Percentiles rank a stretch among this genome's conserved stretches.
Evolutionary conservation across 768 basidiomycete species (phyloP).

Genomic region (Collybiopsis confluens): DNA sequence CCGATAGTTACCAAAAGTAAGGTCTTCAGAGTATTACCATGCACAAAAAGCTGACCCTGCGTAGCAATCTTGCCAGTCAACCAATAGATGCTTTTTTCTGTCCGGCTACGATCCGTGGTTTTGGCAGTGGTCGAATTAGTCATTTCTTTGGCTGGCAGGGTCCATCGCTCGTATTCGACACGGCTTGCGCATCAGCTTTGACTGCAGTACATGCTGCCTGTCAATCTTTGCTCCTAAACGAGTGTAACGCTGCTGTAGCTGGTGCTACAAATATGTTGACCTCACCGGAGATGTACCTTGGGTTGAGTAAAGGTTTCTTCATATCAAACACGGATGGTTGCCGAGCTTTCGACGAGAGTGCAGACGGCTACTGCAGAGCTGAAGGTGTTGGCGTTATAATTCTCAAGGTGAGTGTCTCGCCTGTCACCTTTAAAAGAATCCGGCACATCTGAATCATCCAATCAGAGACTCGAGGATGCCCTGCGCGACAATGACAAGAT

Average conservation of each 20-base stretch:
- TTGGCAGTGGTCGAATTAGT: slow-evolving; percentile 6
- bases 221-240: slow-evolving; percentile 6
- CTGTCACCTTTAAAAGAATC: background rate
- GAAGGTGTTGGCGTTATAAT: slow-evolving; percentile 6
- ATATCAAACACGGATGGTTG: slow-evolving; percentile 7
- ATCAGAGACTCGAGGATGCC: slow-evolving; percentile 6
- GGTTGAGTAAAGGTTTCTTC: slow-evolving; percentile 8
- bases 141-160: slow-evolving; percentile 8
- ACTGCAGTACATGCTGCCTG: slow-evolving; percentile 8
- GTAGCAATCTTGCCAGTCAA: background rate
- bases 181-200: slow-evolving; percentile 3
- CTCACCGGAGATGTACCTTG: slow-evolving; percentile 6
- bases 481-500: slow-evolving; percentile 9
- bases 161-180: slow-evolving; percentile 3
- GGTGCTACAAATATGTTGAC: slow-evolving; percentile 4
- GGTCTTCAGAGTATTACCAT: background rate
- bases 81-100: slow-evolving; percentile 7
- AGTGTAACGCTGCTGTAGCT: slow-evolving; percentile 2
- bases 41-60: background rate
- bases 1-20: slow-evolving; percentile 5
- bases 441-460: background rate
- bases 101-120: slow-evolving; percentile 2
- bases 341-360: slow-evolving; percentile 6
- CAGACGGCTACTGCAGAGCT: slow-evolving; percentile 7
- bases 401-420: slow-evolving; percentile 6